These are phyloP conservation scores for Termitomyces sp. DNA, from an alignment of 1,284 basidiomycete species.

Conservation along the genomic window DNA sequence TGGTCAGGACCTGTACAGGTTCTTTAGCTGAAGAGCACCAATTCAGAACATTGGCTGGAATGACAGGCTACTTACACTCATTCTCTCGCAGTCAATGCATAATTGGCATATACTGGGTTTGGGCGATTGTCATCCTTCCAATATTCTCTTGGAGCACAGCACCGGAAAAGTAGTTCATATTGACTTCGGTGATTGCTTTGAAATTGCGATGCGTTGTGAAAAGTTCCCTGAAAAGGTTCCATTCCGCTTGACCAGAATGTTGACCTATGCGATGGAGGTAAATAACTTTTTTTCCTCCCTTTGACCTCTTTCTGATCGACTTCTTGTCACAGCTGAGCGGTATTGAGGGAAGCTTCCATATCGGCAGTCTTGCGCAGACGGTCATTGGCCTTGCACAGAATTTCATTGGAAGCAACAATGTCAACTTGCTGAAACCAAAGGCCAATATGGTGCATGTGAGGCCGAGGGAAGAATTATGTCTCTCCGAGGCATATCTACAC, in stretches of 20 bases:
- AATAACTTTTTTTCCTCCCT: slow-evolving; percentile 8
- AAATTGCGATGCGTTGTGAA: slow-evolving; percentile 92
- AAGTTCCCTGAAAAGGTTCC: slow-evolving; percentile 99
- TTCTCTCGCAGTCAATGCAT: slow-evolving; percentile 92
- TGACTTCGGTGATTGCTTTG: slow-evolving; percentile 96
- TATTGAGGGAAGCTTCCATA: slow-evolving; percentile 95
- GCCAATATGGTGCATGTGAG: slow-evolving; percentile 95
- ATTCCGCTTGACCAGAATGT: slow-evolving; percentile 96
- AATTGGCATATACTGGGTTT: slow-evolving; percentile 96
- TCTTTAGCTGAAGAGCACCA: slow-evolving; percentile 92
- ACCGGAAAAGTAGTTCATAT: slow-evolving; percentile 97
- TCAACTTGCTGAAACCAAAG: slow-evolving; percentile 87
- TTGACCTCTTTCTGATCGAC: slow-evolving; percentile 6
- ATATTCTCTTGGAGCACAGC: slow-evolving; percentile 87
- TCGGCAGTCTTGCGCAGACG: slow-evolving; percentile 80
- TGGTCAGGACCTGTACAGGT: slow-evolving; percentile 99
- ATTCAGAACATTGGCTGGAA: slow-evolving; percentile 98
- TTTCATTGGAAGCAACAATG: slow-evolving; percentile 94
- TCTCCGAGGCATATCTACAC: slow-evolving; percentile 98
- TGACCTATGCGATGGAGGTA: slow-evolving; percentile 99
- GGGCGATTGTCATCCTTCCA: slow-evolving; percentile 98
- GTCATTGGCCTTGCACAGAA: slow-evolving; percentile 94
- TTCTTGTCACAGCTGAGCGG: slow-evolving; percentile 78
- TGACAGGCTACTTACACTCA: slow-evolving; percentile 95
- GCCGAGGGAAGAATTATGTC: slow-evolving; percentile 94